Percentiles rank a stretch among this genome's conserved stretches.
These are phyloP conservation scores for Xylaria grammica DNA, from an alignment of 495 filamentous ascomycete genomes.

Conservation along the genomic window DNA sequence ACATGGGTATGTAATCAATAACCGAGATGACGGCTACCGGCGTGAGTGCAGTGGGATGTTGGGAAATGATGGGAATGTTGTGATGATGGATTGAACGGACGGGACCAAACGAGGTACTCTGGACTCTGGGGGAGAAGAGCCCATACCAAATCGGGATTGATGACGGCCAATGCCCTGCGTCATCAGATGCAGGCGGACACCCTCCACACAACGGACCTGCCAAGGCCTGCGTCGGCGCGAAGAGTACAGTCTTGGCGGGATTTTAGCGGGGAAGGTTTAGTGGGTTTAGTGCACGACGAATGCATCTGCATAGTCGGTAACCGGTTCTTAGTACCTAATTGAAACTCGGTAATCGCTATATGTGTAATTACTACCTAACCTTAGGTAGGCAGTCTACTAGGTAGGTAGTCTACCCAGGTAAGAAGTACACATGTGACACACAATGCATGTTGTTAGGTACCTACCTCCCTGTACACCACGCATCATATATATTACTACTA, in stretches of 20 bases:
- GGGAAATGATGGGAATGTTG: constrained; percentile 2
- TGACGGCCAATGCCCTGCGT: constrained; percentile 30
- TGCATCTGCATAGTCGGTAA: too few species aligned
- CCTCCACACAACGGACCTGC: constrained; percentile 9
- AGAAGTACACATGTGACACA: too few species aligned
- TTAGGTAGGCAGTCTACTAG: too few species aligned
- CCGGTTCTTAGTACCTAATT: too few species aligned
- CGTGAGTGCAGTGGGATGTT: not conserved
- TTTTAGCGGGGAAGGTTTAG: not conserved
- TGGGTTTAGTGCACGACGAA: too few species aligned
- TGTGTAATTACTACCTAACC: too few species aligned
- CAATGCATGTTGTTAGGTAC: too few species aligned
- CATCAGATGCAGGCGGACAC: constrained; percentile 29
- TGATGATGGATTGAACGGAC: not conserved
- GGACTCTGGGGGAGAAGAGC: not conserved
- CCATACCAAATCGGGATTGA: constrained; percentile 1
- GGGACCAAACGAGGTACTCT: not conserved
- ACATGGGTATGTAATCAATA: constrained; percentile 20
- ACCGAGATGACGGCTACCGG: not conserved
- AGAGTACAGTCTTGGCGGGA: constrained; percentile 26
- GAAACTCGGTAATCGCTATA: too few species aligned
- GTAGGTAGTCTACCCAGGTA: too few species aligned
- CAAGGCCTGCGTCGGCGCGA: constrained; percentile 23
- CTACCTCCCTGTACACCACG: too few species aligned
- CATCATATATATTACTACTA: too few species aligned